Base-by-base conservation (phyloP, 495 filamentous ascomycete genomes). In the Penicillium fimorum region DNA sequence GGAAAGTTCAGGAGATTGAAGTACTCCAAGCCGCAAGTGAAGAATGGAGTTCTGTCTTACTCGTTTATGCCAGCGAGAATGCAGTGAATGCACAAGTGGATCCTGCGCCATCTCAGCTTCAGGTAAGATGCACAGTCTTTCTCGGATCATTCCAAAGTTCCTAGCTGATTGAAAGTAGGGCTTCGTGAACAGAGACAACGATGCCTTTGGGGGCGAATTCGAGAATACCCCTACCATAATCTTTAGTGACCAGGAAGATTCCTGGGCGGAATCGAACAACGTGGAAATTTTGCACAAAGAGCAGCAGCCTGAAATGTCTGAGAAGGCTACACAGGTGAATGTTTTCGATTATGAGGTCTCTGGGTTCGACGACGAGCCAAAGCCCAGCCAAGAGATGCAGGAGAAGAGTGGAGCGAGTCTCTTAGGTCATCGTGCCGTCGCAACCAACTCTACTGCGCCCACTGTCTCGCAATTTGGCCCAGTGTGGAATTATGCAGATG, bases 1-100 rank as follows among this genome's bases (percentile, higher is more conserved):
- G 62, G 42, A 82, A 75, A 62, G 75, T 82, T 24, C 58, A 67
- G 12, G 80, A 83, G 51, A 61, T 71, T 24, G 77, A 83, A 56
- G 81, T 82, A 6, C 74, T 84, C 11, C 70, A 65, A 50, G 80
- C 79, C 18, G 81, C 79, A 17, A 71, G 77, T n/a, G 74, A 79
- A 42, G 80, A 81, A 46, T 74, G 71, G 20, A 70, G 67, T 35
- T 73, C 58, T 22, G 76, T 74, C 30, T 55, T 82, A 3, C 67
- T 84, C 24, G 74, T 84, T 2, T 84, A 84, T 61, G 81, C 81
- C 6, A 81, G 73, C 54, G 70, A 70, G 13, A 69, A 66, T 44
- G 80, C 79, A 15, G 56, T 80, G 48, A 60, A 64, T 33, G 63
- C 68, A 29, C 59, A 55, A 20, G 59, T 68, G 33, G 68, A 69